These are phyloP conservation scores for Allomyces javanicus DNA, from an alignment of 192 early-diverging fungal genomes.

Conservation along the genomic window DNA sequence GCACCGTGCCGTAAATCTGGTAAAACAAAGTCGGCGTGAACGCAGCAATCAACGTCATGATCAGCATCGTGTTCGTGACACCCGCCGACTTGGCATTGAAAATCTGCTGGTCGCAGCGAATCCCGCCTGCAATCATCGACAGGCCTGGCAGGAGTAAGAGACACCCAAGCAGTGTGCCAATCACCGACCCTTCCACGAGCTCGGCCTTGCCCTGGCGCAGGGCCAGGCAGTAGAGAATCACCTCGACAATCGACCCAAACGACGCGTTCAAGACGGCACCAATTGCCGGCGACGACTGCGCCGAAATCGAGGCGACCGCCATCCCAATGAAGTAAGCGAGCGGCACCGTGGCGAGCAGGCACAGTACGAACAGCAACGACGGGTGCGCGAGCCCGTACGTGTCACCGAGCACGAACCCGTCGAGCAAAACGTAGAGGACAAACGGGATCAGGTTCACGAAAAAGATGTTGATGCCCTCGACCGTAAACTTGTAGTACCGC, in stretches of 20 bases:
- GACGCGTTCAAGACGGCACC: constrained; percentile 95
- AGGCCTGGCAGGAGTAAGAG: constrained; percentile 80
- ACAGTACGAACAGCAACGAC: constrained; percentile 34
- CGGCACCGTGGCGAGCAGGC: constrained; percentile 67
- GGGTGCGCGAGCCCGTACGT: constrained; percentile 46
- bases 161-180: constrained; percentile 78
- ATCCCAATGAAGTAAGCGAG: constrained; percentile 92
- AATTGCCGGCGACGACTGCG: constrained; percentile 76
- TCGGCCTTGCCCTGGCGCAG: constrained; percentile 65
- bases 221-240: constrained; percentile 79
- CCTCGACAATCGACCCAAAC: constrained; percentile 90
- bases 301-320: constrained; percentile 89
- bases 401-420: constrained; percentile 60
- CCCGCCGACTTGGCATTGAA: constrained; percentile 91
- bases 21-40: constrained; percentile 91
- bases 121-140: constrained; percentile 80
- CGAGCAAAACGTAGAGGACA: constrained; percentile 61
- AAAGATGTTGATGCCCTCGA: constrained; percentile 90
- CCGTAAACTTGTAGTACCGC: constrained; percentile 91
- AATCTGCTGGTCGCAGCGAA: constrained; percentile 75
- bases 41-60: constrained; percentile 77
- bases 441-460: constrained; percentile 79
- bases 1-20: constrained; percentile 52
- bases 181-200: constrained; percentile 76
- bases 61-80: constrained; percentile 88